Conservation (phyloP, 495 filamentous ascomycete genomes). For the Ramalina intermedia region DNA sequence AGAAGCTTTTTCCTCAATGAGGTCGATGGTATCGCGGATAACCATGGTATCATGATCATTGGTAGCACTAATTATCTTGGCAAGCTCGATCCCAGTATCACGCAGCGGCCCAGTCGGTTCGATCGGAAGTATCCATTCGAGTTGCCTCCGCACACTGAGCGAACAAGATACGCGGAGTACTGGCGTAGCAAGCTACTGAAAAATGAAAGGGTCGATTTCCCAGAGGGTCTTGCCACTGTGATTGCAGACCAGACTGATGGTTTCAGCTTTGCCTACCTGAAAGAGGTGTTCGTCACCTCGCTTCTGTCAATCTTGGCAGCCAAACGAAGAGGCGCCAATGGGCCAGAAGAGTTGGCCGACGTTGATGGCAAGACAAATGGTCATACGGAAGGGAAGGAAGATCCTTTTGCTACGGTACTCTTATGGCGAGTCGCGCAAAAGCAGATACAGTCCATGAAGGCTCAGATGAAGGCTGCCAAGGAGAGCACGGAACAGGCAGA, state of each 20-base stretch:
- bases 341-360: constrained; percentile 6
- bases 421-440: constrained; percentile 43
- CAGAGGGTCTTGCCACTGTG: constrained; percentile 32
- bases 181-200: constrained; percentile 27
- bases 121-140: constrained; percentile 51
- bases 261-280: constrained; percentile 53
- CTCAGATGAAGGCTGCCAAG: constrained; percentile 33
- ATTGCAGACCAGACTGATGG: constrained; percentile 44
- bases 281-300: constrained; percentile 49
- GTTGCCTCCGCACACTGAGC: constrained; percentile 35
- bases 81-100: constrained; percentile 44
- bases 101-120: constrained; percentile 49
- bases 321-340: neutral
- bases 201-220: constrained; percentile 42
- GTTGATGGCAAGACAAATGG: constrained; percentile 11
- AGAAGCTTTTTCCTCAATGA: constrained; percentile 58
- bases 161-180: constrained; percentile 41
- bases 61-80: constrained; percentile 50
- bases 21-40: constrained; percentile 51
- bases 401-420: constrained; percentile 28
- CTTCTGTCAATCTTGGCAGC: constrained; percentile 35
- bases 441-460: constrained; percentile 37
- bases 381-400: constrained; percentile 18
- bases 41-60: constrained; percentile 53
- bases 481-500: neutral